Evolutionary conservation across 345 rosid species (phyloP), one percentile per base, ranked within the genome.

Genomic region (Citrus inodora): DNA sequence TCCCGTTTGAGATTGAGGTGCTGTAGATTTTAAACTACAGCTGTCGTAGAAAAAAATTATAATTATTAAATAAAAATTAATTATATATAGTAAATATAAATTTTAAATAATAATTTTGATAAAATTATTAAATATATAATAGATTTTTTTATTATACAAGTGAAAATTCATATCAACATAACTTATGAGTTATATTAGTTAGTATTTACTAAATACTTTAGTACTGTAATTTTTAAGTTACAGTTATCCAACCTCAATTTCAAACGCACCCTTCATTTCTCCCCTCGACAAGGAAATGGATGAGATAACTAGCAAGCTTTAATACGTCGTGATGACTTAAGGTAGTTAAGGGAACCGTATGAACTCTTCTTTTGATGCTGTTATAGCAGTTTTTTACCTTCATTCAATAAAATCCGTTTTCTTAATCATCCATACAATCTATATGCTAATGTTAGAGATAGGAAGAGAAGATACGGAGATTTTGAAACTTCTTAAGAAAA

Each of bases 21-120:
- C 0, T 32, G 4, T 32, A 32, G 2, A 32, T 32, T 32, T 32
- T 32, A 32, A 32, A 0, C 0, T 32, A 32, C 33, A 32, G 4
- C 4, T 32, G 4, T 0, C 2, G 33, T 3, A 0, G 0, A 32
- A 32, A 32, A 32, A 32, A 32, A 0, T 0, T 32, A 0, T 32
- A 32, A 32, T 32, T 32, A 32, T 32, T 32, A 32, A 32, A 32
- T 32, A 32, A 32, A 3, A 32, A 0, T 32, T 32, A 32, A 32
- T 32, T 2, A 32, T 32, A 30, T 30, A 32, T 32, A 32, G 0
- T 32, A 32, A 32, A 32, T 32, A 32, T 32, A 32, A 32, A 32
- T 3, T 32, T 3, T 32, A 32, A 32, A 32, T 32, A 32, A 32
- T 32, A 32, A 32, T 32, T 32, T 32, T 32, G 33, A 32, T 0